Evolutionary conservation across 1,284 basidiomycete genomes (phyloP).

Genomic region (Marasmius sp.): DNA sequence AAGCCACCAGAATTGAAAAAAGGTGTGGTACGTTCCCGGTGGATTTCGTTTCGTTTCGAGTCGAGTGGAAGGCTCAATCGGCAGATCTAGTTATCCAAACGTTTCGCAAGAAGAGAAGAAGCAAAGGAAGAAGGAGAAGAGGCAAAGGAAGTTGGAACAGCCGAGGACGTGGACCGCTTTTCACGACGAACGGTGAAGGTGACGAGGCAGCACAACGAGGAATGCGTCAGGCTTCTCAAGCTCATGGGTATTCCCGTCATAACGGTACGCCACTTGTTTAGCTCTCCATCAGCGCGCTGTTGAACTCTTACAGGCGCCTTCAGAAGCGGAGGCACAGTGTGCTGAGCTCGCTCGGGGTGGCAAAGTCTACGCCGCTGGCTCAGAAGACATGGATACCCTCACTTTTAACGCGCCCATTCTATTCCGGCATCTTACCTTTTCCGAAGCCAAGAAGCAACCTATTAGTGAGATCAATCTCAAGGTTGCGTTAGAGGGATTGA

Average conservation of each 20-base stretch:
- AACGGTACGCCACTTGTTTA: constrained; percentile 51
- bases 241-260: constrained; percentile 98
- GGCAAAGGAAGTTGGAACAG: constrained; percentile 93
- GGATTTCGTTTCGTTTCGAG: neutral
- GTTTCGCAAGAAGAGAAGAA: constrained; percentile 88
- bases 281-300: neutral
- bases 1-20: constrained; percentile 97
- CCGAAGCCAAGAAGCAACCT: constrained; percentile 98
- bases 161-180: constrained; percentile 91
- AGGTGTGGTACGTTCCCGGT: constrained; percentile 74
- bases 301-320: constrained; percentile 74
- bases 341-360: constrained; percentile 95
- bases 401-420: constrained; percentile 94
- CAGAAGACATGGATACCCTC: constrained; percentile 99
- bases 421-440: constrained; percentile 95
- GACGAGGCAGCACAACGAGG: constrained; percentile 95
- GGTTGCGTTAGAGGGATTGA: constrained; percentile 83
- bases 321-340: constrained; percentile 98
- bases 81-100: constrained; percentile 76
- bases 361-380: constrained; percentile 96
- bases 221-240: constrained; percentile 83
- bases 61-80: neutral
- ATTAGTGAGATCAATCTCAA: constrained; percentile 91
- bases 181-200: constrained; percentile 92
- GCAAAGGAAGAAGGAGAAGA: constrained; percentile 95